Evolutionary conservation across 108 stramenopile species (phyloP).

Genomic region (Cyclotella kingstonii): DNA sequence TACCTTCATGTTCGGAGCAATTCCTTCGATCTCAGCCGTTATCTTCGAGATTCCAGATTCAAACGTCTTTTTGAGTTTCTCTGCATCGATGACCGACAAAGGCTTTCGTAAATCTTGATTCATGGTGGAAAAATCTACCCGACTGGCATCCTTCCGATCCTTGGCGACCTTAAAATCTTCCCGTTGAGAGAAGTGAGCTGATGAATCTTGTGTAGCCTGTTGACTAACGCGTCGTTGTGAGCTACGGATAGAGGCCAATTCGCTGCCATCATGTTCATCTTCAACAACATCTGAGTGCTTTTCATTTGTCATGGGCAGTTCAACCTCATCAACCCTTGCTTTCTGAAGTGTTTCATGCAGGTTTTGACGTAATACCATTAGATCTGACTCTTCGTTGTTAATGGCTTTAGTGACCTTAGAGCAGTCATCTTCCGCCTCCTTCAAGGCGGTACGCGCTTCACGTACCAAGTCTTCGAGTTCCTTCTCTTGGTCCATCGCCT

Average conservation of each 20-base stretch:
- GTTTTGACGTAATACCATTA: slow-evolving; percentile 81
- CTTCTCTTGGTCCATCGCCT: slow-evolving; percentile 58
- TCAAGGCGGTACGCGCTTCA: slow-evolving; percentile 59
- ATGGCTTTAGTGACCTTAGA: slow-evolving; percentile 61
- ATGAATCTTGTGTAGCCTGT: slow-evolving; percentile 59
- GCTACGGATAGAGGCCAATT: slow-evolving; percentile 21
- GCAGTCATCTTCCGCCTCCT: slow-evolving; percentile 65
- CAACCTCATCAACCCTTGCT: slow-evolving; percentile 87
- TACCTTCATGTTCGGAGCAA: slow-evolving; percentile 96
- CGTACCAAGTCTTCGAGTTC: slow-evolving; percentile 64
- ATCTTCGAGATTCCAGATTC: slow-evolving; percentile 71
- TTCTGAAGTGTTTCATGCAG: slow-evolving; percentile 90
- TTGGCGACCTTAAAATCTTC: slow-evolving; percentile 73
- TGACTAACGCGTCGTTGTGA: slow-evolving; percentile 29
- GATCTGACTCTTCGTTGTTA: slow-evolving; percentile 58
- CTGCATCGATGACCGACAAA: slow-evolving; percentile 65
- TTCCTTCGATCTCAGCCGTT: slow-evolving; percentile 80
- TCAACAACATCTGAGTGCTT: slow-evolving; percentile 44
- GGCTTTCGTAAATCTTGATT: slow-evolving; percentile 60
- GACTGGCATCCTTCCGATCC: slow-evolving; percentile 68
- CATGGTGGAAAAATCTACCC: slow-evolving; percentile 78
- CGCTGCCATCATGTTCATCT: slow-evolving; percentile 50
- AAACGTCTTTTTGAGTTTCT: slow-evolving; percentile 74
- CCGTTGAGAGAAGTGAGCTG: slow-evolving; percentile 76
- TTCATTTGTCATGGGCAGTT: slow-evolving; percentile 60